Conservation (phyloP, 345 rosid species). For the Populus nigra region DNA sequence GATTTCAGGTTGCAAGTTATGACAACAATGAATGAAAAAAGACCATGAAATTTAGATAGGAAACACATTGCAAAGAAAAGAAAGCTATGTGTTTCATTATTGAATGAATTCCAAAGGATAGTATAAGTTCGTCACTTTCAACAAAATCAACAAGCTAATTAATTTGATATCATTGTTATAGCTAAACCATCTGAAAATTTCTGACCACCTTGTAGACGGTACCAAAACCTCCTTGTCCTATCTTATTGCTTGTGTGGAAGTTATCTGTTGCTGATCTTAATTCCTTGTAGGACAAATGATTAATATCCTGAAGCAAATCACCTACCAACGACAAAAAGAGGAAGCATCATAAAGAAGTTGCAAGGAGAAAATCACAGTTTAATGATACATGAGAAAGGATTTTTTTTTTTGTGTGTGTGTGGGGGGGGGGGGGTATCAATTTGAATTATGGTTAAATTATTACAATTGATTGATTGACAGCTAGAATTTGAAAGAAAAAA, state of each 20-base stretch:
- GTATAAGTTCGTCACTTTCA: not conserved
- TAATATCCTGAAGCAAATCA: conserved; percentile 29
- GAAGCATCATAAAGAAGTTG: not conserved
- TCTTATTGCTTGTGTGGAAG: conserved; percentile 39
- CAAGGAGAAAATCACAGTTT: not conserved
- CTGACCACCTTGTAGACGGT: conserved; percentile 52
- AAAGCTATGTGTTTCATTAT: not conserved
- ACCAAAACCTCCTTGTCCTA: conserved; percentile 67
- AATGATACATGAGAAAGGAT: not conserved
- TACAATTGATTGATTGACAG: not conserved
- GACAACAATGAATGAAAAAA: not conserved
- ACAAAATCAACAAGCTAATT: not conserved
- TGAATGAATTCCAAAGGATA: not conserved
- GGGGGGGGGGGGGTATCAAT: not conserved
- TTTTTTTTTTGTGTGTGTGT: too few relatives aligned
- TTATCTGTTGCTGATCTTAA: conserved; percentile 46
- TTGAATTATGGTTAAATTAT: not conserved
- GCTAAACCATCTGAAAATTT: conserved; percentile 9
- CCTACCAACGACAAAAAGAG: conserved; percentile 21
- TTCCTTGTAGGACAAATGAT: conserved; percentile 42
- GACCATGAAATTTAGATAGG: not conserved
- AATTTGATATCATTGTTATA: not conserved
- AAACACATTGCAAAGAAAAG: not conserved
- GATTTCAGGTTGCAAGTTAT: not conserved
- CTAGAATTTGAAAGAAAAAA: not conserved